phyloP scores from a whole-genome alignment of 768 basidiomycete genomes.

The Suillus decipiens region DNA sequence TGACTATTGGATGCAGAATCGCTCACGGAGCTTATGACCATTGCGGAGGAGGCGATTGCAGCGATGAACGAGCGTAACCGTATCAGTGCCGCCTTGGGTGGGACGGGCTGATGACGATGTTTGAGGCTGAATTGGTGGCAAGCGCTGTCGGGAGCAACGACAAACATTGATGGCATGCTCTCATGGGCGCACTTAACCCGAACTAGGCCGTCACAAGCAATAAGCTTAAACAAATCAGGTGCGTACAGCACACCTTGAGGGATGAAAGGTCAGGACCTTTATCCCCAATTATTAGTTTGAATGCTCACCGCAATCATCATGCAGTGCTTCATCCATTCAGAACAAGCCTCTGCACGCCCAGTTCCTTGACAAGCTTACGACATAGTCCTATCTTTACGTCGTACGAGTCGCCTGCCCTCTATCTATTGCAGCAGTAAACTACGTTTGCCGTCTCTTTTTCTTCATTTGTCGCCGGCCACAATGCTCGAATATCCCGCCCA shows the following conservation, averaged over 20 bases:
- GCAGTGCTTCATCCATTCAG: background rate
- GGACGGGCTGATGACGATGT: conserved; percentile 10
- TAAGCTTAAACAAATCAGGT: background rate
- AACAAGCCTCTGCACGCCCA: background rate
- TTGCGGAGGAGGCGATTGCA: conserved; percentile 36
- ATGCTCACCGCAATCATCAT: background rate
- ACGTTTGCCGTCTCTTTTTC: too few relatives aligned
- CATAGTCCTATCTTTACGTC: background rate
- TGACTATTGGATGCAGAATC: conserved; percentile 26
- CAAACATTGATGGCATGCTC: too few relatives aligned
- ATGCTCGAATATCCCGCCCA: too few relatives aligned
- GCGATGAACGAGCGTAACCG: conserved; percentile 34
- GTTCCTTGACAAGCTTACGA: background rate
- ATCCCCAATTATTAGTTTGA: background rate
- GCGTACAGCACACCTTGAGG: background rate
- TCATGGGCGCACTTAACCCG: background rate
- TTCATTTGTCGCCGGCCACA: too few relatives aligned
- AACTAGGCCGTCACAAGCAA: background rate
- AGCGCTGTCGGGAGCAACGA: background rate
- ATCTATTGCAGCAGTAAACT: too few relatives aligned
- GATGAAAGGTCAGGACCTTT: background rate
- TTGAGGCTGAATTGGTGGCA: background rate
- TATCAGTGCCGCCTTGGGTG: conserved; percentile 15
- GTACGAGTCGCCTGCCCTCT: background rate
- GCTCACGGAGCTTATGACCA: conserved; percentile 31